A percentile compares a stretch with the other conserved stretches of the same genome.
These are phyloP conservation scores for Encephalitozoon hellem DNA, from an alignment of 371 early-diverging fungal species.

Conservation along the genomic window DNA sequence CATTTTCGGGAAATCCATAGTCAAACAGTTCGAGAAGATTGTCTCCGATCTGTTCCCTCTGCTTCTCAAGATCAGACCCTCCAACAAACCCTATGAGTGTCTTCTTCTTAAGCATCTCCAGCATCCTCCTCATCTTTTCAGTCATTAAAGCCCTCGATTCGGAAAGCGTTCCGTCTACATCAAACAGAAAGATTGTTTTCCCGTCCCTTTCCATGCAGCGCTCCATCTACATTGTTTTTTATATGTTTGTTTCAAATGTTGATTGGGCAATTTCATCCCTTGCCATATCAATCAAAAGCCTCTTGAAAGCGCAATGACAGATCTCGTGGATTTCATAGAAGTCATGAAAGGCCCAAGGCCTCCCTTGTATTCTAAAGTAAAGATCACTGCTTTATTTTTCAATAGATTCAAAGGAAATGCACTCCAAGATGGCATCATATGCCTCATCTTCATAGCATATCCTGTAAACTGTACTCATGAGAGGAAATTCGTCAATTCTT, in stretches of 20 bases:
- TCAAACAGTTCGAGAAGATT: conserved; percentile 79
- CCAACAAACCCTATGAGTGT: conserved; percentile 94
- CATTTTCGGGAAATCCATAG: conserved; percentile 96
- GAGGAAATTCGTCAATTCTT: conserved; percentile 41
- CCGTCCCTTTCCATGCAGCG: conserved; percentile 3
- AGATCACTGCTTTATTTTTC: not conserved
- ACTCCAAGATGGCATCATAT: conserved; percentile 16
- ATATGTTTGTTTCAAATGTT: not conserved
- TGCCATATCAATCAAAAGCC: not conserved
- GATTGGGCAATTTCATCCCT: not conserved
- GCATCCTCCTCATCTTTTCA: conserved; percentile 69
- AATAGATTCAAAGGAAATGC: conserved; percentile 21
- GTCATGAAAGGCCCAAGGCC: not conserved
- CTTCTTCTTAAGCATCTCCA: conserved; percentile 73
- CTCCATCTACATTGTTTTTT: not conserved
- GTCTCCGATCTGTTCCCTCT: conserved; percentile 87
- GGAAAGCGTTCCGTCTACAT: conserved; percentile 97
- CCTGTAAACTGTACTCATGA: conserved; percentile 36
- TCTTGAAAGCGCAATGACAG: not conserved
- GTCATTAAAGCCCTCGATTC: conserved; percentile 66
- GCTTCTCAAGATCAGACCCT: conserved; percentile 89
- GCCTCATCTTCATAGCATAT: conserved; percentile 15
- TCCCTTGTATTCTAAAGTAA: not conserved
- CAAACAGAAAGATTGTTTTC: conserved; percentile 70
- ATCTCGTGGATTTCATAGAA: not conserved